phyloP scores from a whole-genome alignment of 768 basidiomycete species.

The Hygrocybe coccinea region DNA sequence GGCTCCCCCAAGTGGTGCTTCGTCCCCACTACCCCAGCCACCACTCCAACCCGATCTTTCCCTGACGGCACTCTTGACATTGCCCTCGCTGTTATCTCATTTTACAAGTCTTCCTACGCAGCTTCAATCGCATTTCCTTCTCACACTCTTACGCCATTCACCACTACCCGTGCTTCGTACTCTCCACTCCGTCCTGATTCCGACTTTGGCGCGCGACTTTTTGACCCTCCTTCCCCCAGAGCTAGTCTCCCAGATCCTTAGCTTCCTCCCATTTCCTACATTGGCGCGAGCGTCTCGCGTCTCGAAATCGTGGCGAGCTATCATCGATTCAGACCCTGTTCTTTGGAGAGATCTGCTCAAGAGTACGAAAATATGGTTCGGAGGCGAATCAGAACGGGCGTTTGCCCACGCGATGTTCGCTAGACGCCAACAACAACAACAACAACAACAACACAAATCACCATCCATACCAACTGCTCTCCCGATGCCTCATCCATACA shows the following conservation, averaged over 20 bases:
- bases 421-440: constrained; percentile 50
- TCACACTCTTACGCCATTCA: constrained; percentile 88
- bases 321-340: constrained; percentile 85
- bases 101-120: constrained; percentile 75
- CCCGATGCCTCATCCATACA: constrained; percentile 80
- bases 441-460: constrained; percentile 38
- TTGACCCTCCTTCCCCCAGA: constrained; percentile 88
- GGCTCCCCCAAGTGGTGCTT: constrained; percentile 72
- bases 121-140: constrained; percentile 88
- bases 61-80: constrained; percentile 77
- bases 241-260: constrained; percentile 83
- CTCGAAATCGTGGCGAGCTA: constrained; percentile 82
- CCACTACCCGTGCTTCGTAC: constrained; percentile 88
- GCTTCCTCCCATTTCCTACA: constrained; percentile 74
- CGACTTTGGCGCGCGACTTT: constrained; percentile 91
- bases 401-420: constrained; percentile 71
- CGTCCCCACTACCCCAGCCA: constrained; percentile 62
- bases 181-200: constrained; percentile 81
- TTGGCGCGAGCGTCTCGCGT: constrained; percentile 87
- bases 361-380: constrained; percentile 84
- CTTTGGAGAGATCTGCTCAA: constrained; percentile 87
- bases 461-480: constrained; percentile 42
- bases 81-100: constrained; percentile 77
- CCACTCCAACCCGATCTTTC: constrained; percentile 80
- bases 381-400: constrained; percentile 74